Conservation (phyloP, 2,329 filamentous ascomycete genomes). For the Monilinia fructicola region DNA sequence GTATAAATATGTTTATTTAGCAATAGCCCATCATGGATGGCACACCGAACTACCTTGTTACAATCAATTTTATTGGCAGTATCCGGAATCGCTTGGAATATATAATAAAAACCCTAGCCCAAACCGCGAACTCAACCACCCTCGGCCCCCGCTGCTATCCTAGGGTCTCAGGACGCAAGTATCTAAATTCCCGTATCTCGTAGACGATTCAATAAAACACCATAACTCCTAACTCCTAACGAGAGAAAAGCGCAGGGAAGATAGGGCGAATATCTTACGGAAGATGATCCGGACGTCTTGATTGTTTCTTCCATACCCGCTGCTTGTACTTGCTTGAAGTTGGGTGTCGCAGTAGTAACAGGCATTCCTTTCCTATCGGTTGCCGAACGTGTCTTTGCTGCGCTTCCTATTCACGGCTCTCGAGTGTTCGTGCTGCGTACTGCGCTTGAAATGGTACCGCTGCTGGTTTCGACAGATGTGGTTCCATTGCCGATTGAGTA, state of each 20-base stretch:
- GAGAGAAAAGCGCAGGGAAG: background rate
- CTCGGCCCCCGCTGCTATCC: too few relatives aligned
- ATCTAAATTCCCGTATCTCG: background rate
- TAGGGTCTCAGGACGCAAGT: too few relatives aligned
- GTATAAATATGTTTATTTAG: too few relatives aligned
- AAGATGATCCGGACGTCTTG: background rate
- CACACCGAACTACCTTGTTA: too few relatives aligned
- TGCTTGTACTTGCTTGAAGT: background rate
- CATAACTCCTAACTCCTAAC: background rate
- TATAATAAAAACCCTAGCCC: too few relatives aligned
- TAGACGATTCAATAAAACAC: background rate
- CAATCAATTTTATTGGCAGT: too few relatives aligned
- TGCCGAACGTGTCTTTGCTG: background rate
- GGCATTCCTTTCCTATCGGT: background rate
- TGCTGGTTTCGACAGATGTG: background rate
- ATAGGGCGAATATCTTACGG: background rate
- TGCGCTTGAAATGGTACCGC: fast-evolving
- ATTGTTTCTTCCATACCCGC: background rate
- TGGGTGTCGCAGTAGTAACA: background rate
- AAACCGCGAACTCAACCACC: too few relatives aligned
- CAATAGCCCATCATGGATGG: too few relatives aligned
- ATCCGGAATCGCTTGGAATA: too few relatives aligned
- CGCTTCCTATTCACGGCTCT: too few relatives aligned
- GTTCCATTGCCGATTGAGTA: background rate
- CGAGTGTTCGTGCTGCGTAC: background rate